Evolutionary conservation across 202 grass and related monocot genomes (phyloP).

Genomic region (Carex arenaria): DNA sequence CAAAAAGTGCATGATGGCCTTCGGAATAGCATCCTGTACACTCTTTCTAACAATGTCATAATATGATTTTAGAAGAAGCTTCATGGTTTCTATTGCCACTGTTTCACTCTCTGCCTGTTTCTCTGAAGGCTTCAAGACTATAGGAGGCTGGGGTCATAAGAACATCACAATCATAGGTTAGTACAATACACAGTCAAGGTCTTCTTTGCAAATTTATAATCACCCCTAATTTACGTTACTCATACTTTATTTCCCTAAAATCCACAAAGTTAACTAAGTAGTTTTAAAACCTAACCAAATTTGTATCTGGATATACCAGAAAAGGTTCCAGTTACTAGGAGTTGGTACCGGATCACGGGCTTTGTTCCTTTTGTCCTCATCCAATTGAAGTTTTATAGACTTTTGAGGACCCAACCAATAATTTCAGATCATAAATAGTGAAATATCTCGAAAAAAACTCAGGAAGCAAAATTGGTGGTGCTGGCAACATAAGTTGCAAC

Average conservation of each 20-base stretch:
- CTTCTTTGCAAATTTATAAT: not conserved
- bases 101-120: conserved; percentile 62
- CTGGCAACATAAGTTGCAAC: not conserved
- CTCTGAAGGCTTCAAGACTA: conserved; percentile 71
- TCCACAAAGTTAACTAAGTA: not conserved
- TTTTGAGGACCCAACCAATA: not conserved
- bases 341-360: not conserved
- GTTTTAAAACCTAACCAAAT: not conserved
- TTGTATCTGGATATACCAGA: not conserved
- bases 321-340: not conserved
- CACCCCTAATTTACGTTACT: not conserved
- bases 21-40: conserved; percentile 73
- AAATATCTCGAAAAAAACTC: not conserved
- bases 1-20: conserved; percentile 99
- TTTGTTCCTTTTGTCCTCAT: not conserved
- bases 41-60: conserved; percentile 95
- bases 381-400: not conserved
- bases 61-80: conserved; percentile 79
- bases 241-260: not conserved
- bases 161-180: conserved; percentile 22
- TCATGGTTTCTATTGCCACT: conserved; percentile 72
- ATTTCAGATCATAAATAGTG: not conserved
- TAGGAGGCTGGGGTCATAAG: conserved; percentile 56
- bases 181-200: not conserved
- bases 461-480: not conserved